Percentiles rank a stretch among this genome's conserved stretches.
These are phyloP conservation scores for Sporothrix pallida DNA, from an alignment of 2,329 filamentous ascomycete species.

Conservation along the genomic window DNA sequence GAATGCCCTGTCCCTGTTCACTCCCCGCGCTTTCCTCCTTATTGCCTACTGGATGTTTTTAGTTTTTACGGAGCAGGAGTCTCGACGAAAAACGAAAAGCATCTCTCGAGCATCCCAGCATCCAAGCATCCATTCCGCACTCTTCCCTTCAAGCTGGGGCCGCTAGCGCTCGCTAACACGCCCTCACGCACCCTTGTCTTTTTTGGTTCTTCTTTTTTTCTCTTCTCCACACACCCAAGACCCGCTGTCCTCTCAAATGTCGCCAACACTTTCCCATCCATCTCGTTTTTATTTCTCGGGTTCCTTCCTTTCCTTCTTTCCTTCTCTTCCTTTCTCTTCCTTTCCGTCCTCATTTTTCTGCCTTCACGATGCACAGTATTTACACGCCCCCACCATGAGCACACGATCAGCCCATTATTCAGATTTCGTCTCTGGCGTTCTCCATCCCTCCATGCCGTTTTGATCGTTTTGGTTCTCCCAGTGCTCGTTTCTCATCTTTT, in stretches of 20 bases:
- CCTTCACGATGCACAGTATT: not conserved
- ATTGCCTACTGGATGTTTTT: not conserved
- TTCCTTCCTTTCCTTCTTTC: not conserved
- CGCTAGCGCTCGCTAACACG: not conserved
- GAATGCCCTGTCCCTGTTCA: constrained; percentile 20
- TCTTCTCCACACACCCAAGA: not conserved
- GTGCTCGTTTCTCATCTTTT: not conserved
- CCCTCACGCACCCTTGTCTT: not conserved
- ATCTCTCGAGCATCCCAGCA: not conserved
- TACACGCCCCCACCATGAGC: constrained; percentile 24
- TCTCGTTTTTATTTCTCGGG: not conserved
- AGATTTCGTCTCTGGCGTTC: not conserved
- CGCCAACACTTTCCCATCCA: not conserved
- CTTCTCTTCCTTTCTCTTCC: not conserved
- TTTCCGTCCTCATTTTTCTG: not conserved
- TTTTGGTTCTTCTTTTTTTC: too few species aligned
- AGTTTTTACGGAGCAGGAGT: too few species aligned
- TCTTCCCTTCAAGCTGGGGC: not conserved
- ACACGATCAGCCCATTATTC: constrained; percentile 33
- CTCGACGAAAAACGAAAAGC: not conserved
- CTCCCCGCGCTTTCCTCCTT: constrained; percentile 26
- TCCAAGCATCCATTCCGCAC: not conserved
- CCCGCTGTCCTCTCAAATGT: not conserved
- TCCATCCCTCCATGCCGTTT: not conserved
- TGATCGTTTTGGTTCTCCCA: constrained; percentile 13